Evolutionary conservation across 495 filamentous ascomycete species (phyloP), one percentile per base, ranked within the genome.

Genomic region (Delitschia confertaspora): DNA sequence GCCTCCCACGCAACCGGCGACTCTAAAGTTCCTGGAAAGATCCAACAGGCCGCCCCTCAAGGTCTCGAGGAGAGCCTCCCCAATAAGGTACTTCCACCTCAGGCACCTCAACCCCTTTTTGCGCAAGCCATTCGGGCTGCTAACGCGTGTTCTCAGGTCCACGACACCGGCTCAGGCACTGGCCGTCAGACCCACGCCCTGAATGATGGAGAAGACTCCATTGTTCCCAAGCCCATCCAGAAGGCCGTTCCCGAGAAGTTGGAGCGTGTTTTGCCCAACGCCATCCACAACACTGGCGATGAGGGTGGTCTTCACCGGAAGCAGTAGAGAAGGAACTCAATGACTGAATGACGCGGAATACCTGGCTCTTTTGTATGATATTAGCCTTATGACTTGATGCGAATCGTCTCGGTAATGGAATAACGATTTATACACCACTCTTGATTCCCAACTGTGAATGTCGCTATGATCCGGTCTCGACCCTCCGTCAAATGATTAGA

Each of bases 181-280:
- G 45, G 50, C 21, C 36, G 46, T 33, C 34, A 55, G 25, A 52
- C 55, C n/a, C 58, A 63, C 36, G 60, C 60, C 19, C 44, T 46
- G 29, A 50, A 54, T 11, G 42, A 31, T 8, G 53, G 49, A 18
- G 40, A 22, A n/a, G 48, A 36, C 6, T 54, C 47, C 24, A 56
- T 33, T 0, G 58, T 61, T 2, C 60, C 60, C 8, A 13, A 52
- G 31, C 22, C 25, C 2, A 48, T 61, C 17, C 58, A 63, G 44
- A 50, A 63, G 46, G 51, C 41, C 23, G 45, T 63, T 3, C 60
- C 58, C 3, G 60, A 59, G 50, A 54, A 42, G 27, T 13, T 63
- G 8, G 60, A 63, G 53, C 48, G 55, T 24, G 56, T 42, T 13
- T 31, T 63, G 10, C 58, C 58, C 4, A 52, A 61, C 25, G 26